Percentiles rank a stretch among this genome's conserved stretches.
phyloP scores from a whole-genome alignment of 371 early-diverging fungal species.

The Mucor circinelloides region DNA sequence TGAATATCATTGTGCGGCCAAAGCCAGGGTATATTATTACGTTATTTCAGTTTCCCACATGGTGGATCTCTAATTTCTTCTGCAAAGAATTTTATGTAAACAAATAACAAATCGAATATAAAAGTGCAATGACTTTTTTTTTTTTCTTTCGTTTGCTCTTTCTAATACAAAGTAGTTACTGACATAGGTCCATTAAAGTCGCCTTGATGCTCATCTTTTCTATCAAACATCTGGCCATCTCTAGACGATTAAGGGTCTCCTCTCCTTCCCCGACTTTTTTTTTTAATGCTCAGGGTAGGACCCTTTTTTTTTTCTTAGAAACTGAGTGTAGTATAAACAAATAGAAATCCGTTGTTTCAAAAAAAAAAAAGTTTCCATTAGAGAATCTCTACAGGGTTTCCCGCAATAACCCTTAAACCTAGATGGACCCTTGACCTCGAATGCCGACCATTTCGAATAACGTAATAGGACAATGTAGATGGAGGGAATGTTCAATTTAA shows the following conservation, averaged over 20 bases:
- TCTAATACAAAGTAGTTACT: no score
- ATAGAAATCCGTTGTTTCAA: neutral
- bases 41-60: neutral
- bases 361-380: neutral
- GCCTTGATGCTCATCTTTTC: no score
- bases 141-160: no score
- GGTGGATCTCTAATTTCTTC: neutral
- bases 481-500: neutral
- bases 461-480: neutral
- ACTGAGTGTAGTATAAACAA: neutral
- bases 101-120: neutral
- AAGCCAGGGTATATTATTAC: neutral
- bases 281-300: constrained; percentile 9
- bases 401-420: constrained; percentile 1
- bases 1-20: neutral
- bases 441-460: neutral
- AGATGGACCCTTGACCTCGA: constrained; percentile 10
- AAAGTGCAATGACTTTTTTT: neutral
- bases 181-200: no score
- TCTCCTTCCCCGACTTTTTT: neutral
- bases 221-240: neutral
- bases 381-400: neutral
- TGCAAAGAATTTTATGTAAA: neutral
- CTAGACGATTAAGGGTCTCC: neutral
- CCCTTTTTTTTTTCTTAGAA: constrained; percentile 1